Base-by-base conservation (phyloP, 345 rosid genomes). In the Aegle marmelos region DNA sequence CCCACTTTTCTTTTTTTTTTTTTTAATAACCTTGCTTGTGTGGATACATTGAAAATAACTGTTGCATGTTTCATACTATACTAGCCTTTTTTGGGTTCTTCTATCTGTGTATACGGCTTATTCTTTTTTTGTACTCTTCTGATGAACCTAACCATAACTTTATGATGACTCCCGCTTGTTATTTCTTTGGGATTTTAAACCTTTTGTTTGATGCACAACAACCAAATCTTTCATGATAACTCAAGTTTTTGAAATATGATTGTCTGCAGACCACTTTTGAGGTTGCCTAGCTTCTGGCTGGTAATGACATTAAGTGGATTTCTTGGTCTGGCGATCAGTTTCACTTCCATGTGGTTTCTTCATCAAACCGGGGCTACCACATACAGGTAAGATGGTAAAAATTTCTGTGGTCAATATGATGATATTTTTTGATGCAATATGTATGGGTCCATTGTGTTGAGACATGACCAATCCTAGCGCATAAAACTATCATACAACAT, bases 261-360 rank as follows among this genome's bases (percentile, higher is more conserved):
- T 72, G 50, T 75, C 78, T 60, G 83, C 95, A 96, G 98, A 48
- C 99, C 98, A 27, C 95, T 96, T 68, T 82, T 96, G 76, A 88
- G 86, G 80, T 80, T 92, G 74, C 98, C 98, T 53, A 70, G 74
- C 83, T 96, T 96, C 83, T 96, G 99, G 99, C 70, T 90, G 80
- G 97, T 96, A 41, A 88, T 86, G 82, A 94, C 99, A 34, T 84
- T 94, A 33, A 94, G 99, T 82, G 99, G 99, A 76, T 87, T 94
- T 76, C 83, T 96, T 74, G 99, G 99, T 68, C 89, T 96, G 68
- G 99, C 97, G 41, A 96, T 96, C 84, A 96, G 99, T 90, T 94
- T 96, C 86, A 88, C 97, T 79, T 96, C 99, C 22, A 91, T 96
- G 97, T 96, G 99, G 99, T 96, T 96, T 90, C 98, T 96, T 84